Base-by-base conservation (phyloP, 495 filamentous ascomycete species). In the Neurospora sp. region DNA sequence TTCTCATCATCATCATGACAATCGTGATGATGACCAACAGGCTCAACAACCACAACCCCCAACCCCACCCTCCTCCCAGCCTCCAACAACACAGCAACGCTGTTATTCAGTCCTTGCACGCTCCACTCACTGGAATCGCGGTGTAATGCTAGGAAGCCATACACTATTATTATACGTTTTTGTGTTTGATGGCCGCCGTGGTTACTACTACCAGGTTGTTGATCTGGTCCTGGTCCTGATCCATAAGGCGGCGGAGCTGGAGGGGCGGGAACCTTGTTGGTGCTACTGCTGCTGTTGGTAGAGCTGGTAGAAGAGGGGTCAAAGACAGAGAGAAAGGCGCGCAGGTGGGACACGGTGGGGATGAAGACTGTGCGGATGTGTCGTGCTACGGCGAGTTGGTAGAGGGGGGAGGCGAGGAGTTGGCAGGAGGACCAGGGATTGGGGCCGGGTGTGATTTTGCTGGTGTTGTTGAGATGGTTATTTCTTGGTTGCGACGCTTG, bases 71-170 rank as follows among this genome's bases (percentile, higher is more conserved):
- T 78, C 38, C 74, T 73, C 1, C 90, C 89, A 8, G 89, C 84
- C 75, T 96, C 94, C 38, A 94, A 88, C 8, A 91, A 81, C 31
- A 81, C 79, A 12, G 94, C 87, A 18, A 92, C 83, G 6, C 90
- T 92, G 76, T 89, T 88, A 69, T 88, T 88, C 6, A 97, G 79
- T 0, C 93, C 94, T 79, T 97, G 94, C 0, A 90, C 93, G 59
- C 92, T 94, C 85, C 91, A 94, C 76, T 96, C 93, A 71, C 88
- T 87, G 5, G 92, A 94, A 38, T 85, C 80, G n/a, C 84, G 84
- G 81, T 97, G 94, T 42, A 93, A 79, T 39, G 83, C 80, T 12
- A 96, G 75, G 65, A 91, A 83, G 71, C 92, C 89, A 73, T 92
- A 87, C 12, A 94, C 79, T 14, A 89, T 84, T 16, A 97, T 80